These are phyloP conservation scores for Pulveroboletus sp. DNA, from an alignment of 768 basidiomycete species.

Conservation along the genomic window DNA sequence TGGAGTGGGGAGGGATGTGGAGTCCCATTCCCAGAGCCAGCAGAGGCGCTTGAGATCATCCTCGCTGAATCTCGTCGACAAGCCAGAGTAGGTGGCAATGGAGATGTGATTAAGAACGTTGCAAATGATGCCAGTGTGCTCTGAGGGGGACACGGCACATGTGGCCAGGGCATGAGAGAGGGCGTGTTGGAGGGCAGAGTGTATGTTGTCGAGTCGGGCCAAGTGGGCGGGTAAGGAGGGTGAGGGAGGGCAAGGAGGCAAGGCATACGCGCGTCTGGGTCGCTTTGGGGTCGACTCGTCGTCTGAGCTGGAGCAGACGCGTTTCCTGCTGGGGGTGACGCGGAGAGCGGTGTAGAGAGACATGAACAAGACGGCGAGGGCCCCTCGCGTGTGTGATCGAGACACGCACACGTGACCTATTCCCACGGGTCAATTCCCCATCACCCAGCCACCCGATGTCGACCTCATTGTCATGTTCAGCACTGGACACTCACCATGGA, in stretches of 20 bases:
- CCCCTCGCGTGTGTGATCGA: slow-evolving; percentile 15
- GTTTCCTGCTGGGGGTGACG: slow-evolving; percentile 69
- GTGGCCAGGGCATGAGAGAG: slow-evolving; percentile 83
- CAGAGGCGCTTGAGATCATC: slow-evolving; percentile 72
- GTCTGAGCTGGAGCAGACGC: slow-evolving; percentile 44
- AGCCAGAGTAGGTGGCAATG: slow-evolving; percentile 60
- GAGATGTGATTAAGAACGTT: slow-evolving; percentile 79
- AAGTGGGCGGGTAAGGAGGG: slow-evolving; percentile 52
- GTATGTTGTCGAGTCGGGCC: slow-evolving; percentile 55
- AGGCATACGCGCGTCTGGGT: slow-evolving; percentile 47
- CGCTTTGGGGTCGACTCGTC: slow-evolving; percentile 65
- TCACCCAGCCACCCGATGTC: neutral
- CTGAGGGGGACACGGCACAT: slow-evolving; percentile 70
- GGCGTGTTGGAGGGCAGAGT: slow-evolving; percentile 73
- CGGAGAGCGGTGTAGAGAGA: slow-evolving; percentile 38
- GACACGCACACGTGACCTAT: slow-evolving; percentile 32
- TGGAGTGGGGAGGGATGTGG: slow-evolving; percentile 35
- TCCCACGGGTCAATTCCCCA: slow-evolving; percentile 20
- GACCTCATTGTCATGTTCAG: neutral
- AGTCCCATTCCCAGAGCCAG: slow-evolving; percentile 91
- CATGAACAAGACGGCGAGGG: neutral
- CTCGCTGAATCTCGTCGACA: slow-evolving; percentile 58
- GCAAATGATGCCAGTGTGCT: slow-evolving; percentile 69
- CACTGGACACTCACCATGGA: slow-evolving; percentile 8
- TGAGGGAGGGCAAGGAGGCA: slow-evolving; percentile 41